These are phyloP conservation scores for Cutaneotrichosporon sp. DNA, from an alignment of 1,284 basidiomycete genomes.

Conservation along the genomic window DNA sequence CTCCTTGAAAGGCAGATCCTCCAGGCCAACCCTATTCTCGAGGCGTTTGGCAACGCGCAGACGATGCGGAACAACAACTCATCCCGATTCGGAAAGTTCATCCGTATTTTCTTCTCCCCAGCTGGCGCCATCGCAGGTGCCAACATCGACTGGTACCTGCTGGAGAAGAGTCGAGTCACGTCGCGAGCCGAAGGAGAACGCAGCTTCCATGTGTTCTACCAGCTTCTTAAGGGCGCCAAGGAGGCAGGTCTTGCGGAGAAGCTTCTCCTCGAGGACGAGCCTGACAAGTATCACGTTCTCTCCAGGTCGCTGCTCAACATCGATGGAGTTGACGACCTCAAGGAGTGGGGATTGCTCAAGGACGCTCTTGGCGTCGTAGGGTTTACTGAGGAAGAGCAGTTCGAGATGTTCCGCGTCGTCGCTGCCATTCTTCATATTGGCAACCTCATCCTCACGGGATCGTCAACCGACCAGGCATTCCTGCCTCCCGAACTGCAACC, in stretches of 20 bases:
- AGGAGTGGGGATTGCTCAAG: conserved; percentile 79
- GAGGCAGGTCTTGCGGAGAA: conserved; percentile 59
- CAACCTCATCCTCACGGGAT: conserved; percentile 78
- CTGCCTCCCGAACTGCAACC: conserved; percentile 59
- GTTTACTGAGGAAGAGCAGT: conserved; percentile 75
- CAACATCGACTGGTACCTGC: conserved; percentile 97
- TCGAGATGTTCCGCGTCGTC: conserved; percentile 89
- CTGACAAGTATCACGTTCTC: conserved; percentile 85
- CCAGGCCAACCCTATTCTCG: conserved; percentile 95
- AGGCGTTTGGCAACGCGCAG: conserved; percentile 98
- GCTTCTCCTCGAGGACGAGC: conserved; percentile 67
- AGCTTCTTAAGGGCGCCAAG: conserved; percentile 68
- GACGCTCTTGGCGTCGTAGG: conserved; percentile 50
- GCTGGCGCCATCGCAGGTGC: conserved; percentile 95
- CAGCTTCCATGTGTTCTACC: conserved; percentile 97
- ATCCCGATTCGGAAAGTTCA: conserved; percentile 92
- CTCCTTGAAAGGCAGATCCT: conserved; percentile 93
- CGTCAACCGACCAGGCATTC: conserved; percentile 80
- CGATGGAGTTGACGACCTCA: conserved; percentile 87
- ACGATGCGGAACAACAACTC: conserved; percentile 99
- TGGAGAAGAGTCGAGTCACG: conserved; percentile 96
- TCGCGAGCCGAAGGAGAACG: conserved; percentile 82
- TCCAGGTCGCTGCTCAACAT: conserved; percentile 85
- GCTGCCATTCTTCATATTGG: conserved; percentile 94
- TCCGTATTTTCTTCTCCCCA: conserved; percentile 90